Conservation (phyloP, 192 early-diverging fungal species). For the Lunasporangiospora selenospora region DNA sequence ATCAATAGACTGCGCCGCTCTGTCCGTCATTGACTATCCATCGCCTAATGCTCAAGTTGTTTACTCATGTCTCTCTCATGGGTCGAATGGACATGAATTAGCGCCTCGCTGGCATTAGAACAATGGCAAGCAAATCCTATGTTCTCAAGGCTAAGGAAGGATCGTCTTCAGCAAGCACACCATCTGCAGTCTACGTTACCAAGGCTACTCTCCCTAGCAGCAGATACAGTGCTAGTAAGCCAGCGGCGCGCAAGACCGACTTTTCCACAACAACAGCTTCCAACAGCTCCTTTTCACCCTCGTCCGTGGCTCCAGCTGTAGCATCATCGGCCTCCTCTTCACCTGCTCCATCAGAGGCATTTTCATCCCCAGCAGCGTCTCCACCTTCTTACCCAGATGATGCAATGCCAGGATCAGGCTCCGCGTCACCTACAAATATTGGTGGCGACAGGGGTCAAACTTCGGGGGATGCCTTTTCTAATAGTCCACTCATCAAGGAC, state of each 20-base stretch:
- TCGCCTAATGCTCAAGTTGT: neutral
- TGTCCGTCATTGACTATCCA: neutral
- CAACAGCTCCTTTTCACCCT: neutral
- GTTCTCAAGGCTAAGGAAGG: conserved; percentile 20
- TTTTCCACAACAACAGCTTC: conserved; percentile 7
- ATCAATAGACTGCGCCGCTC: neutral
- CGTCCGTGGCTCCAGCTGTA: neutral
- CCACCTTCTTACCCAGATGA: conserved; percentile 5
- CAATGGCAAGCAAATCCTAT: conserved; percentile 35
- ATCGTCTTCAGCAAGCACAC: conserved; percentile 1
- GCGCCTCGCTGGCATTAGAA: conserved; percentile 11
- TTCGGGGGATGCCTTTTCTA: conserved; percentile 4
- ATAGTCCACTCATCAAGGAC: conserved; percentile 13
- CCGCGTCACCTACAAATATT: neutral
- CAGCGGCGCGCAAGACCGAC: conserved; percentile 28
- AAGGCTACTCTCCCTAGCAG: neutral
- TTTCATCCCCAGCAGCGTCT: neutral
- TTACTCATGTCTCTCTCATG: neutral
- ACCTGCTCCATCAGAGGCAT: neutral
- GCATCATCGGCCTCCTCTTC: conserved; percentile 3
- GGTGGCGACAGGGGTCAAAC: conserved; percentile 26
- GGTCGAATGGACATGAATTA: neutral
- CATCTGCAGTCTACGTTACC: neutral
- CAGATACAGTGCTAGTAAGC: too few species aligned
- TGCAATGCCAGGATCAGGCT: neutral